Evolutionary conservation across 371 early-diverging fungal species (phyloP), one percentile per base, ranked within the genome.

Genomic region (Gilbertella persicaria): DNA sequence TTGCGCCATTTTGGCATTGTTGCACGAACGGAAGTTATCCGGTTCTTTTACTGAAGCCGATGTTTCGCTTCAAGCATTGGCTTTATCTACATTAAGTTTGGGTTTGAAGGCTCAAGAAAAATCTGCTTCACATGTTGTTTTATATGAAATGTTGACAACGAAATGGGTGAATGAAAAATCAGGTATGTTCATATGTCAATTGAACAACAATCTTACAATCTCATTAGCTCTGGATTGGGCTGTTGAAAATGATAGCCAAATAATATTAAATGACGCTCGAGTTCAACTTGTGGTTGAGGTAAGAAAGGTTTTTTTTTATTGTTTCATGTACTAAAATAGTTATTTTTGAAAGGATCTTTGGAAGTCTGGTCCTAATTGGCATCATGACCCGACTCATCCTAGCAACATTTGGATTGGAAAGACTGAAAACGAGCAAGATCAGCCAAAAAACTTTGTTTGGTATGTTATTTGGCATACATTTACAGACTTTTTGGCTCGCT

Each of bases 1-100:
- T 16, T 71, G 75, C 58, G 64, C 69, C 26, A 47, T 75, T 47
- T 48, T 75, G 29, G 69, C 60, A 3, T 50, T 69, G 66, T 66
- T 69, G 52, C 59, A 58, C 46, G 70, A 69, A 45, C 62, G 46
- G 47, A 48, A 53, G 23, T 46, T 55, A 45, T 38, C 53, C 53
- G 53, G 69, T 17, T 42, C 44, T 16, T 42, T 45, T 13, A 30
- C 38, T 12, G 64, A 58, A 42, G 54, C 64, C 19, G 64, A 63
- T 50, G 13, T 63, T 3, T 53, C 61, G 12, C 39, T 67, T 16
- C 69, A 75, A 37, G 21, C 61, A 0, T 38, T 75, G 14, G 75
- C 75, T 17, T 47, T 75, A 5, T 36, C 67, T 0, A 69, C 71
- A 0, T 39, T 75, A 9, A 58, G 50, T 17, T 42, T 67, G 24